Percentiles rank a stretch among this genome's conserved stretches.
These are phyloP conservation scores for Solanum lycopersicoides DNA, from an alignment of 257 asterid species.

Conservation along the genomic window DNA sequence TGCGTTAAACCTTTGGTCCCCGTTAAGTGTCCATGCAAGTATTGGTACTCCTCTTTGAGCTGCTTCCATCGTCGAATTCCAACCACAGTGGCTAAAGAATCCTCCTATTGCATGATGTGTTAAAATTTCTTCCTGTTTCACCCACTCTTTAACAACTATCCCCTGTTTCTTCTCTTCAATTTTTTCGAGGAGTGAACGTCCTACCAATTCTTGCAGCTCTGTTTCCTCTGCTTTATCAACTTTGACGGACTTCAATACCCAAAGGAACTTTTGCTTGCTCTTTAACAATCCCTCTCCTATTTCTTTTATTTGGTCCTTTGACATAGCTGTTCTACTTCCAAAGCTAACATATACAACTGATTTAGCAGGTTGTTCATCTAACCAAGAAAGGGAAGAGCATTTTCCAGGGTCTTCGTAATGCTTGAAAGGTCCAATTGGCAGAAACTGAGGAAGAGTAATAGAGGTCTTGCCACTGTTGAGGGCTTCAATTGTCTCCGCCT, in stretches of 20 bases:
- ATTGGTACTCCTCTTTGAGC: constrained; percentile 28
- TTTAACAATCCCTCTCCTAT: constrained; percentile 12
- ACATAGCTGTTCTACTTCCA: constrained; percentile 17
- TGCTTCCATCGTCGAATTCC: constrained; percentile 38
- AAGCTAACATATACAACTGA: constrained; percentile 25
- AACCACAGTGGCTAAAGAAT: constrained; percentile 30
- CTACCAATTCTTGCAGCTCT: background rate
- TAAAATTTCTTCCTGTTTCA: constrained; percentile 14
- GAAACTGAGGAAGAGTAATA: constrained; percentile 12
- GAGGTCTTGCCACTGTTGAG: constrained; percentile 1
- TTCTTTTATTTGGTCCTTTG: constrained; percentile 18
- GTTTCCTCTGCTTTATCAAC: background rate
- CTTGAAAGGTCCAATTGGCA: constrained; percentile 31
- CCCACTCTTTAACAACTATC: constrained; percentile 3
- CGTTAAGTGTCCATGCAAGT: constrained; percentile 39
- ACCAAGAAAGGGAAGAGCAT: constrained; percentile 9
- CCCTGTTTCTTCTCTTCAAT: constrained; percentile 1
- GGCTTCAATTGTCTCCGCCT: constrained; percentile 25
- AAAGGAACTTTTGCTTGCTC: constrained; percentile 13
- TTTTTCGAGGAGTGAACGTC: constrained; percentile 1
- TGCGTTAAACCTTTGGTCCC: constrained; percentile 40
- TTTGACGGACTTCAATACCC: constrained; percentile 9
- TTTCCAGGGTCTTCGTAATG: background rate
- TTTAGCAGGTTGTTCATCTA: constrained; percentile 13
- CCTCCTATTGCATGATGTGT: constrained; percentile 34